A percentile compares a stretch with the other conserved stretches of the same genome.
These are phyloP conservation scores for Sphaerostilbella broomeana DNA, from an alignment of 2,329 filamentous ascomycete genomes.

Conservation along the genomic window DNA sequence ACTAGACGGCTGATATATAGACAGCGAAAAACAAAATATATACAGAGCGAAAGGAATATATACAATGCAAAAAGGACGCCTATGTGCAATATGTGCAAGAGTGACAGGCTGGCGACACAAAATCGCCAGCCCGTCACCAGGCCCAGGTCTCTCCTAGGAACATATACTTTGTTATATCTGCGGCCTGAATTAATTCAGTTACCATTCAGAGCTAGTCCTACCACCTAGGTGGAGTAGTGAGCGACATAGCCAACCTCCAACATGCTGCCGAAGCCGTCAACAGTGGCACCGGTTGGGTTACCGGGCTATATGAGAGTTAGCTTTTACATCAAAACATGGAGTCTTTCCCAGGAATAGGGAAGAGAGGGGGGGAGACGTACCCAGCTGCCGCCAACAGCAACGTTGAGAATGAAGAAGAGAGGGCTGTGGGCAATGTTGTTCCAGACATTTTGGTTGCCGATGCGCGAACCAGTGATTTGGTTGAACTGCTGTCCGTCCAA, in stretches of 20 bases:
- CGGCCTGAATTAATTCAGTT: neutral
- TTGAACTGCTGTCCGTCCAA: conserved; percentile 39
- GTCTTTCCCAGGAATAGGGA: neutral
- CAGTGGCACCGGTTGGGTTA: conserved; percentile 39
- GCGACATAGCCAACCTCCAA: conserved; percentile 49
- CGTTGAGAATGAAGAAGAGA: conserved; percentile 47
- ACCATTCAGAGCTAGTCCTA: neutral
- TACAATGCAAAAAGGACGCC: conserved; percentile 3
- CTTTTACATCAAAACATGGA: too few relatives aligned
- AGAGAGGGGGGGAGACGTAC: conserved; percentile 29
- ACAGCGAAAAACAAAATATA: conserved; percentile 10
- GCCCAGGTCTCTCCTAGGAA: conserved; percentile 1
- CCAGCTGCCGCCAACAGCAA: conserved; percentile 49
- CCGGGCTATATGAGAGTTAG: conserved; percentile 35
- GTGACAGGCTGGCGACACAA: neutral
- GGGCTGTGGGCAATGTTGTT: conserved; percentile 42
- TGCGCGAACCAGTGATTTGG: conserved; percentile 36
- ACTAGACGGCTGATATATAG: conserved; percentile 1
- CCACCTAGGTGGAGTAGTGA: conserved; percentile 25
- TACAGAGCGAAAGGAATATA: conserved; percentile 11
- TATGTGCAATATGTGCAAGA: conserved; percentile 1
- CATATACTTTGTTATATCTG: conserved; percentile 5
- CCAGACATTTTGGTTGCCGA: conserved; percentile 44
- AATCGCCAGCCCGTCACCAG: neutral
- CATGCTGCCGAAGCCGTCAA: conserved; percentile 39